These are phyloP conservation scores for Pugionium cornutum DNA, from an alignment of 345 rosid genomes.

Conservation along the genomic window DNA sequence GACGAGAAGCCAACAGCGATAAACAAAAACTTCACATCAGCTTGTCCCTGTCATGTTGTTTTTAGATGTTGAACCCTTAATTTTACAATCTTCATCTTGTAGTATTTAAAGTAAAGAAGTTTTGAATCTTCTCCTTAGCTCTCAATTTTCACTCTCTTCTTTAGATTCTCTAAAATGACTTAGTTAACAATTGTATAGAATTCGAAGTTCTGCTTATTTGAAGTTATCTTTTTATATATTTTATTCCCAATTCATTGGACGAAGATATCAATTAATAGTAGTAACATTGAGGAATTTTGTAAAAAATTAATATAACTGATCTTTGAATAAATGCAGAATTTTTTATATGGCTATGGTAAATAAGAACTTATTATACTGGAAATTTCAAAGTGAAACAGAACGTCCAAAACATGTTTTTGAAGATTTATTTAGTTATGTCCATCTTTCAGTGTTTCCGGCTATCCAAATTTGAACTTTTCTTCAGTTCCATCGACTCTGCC, in stretches of 20 bases:
- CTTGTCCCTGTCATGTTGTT: conserved; percentile 17
- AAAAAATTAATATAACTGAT: neutral
- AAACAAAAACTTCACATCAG: conserved; percentile 21
- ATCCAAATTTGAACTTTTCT: too few relatives aligned
- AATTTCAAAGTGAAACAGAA: too few relatives aligned
- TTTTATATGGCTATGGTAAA: too few relatives aligned
- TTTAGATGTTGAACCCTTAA: conserved; percentile 28
- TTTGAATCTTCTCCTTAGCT: conserved; percentile 21
- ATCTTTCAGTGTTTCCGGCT: too few relatives aligned
- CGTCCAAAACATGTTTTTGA: too few relatives aligned
- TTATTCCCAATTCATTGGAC: neutral
- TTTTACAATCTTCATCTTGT: conserved; percentile 25
- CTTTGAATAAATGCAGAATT: neutral
- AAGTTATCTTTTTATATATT: neutral
- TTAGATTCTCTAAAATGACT: neutral
- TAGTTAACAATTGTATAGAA: conserved; percentile 35
- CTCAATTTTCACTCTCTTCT: conserved; percentile 27
- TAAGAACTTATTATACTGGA: too few relatives aligned
- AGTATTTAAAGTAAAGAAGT: conserved; percentile 19
- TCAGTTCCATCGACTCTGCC: too few relatives aligned
- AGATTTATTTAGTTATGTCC: too few relatives aligned
- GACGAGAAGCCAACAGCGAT: conserved; percentile 65
- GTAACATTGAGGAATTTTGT: neutral
- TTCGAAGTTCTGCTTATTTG: conserved; percentile 20
- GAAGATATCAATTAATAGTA: neutral